Base-by-base conservation (phyloP, 2,329 filamentous ascomycete species). In the Colletotrichum cereale region DNA sequence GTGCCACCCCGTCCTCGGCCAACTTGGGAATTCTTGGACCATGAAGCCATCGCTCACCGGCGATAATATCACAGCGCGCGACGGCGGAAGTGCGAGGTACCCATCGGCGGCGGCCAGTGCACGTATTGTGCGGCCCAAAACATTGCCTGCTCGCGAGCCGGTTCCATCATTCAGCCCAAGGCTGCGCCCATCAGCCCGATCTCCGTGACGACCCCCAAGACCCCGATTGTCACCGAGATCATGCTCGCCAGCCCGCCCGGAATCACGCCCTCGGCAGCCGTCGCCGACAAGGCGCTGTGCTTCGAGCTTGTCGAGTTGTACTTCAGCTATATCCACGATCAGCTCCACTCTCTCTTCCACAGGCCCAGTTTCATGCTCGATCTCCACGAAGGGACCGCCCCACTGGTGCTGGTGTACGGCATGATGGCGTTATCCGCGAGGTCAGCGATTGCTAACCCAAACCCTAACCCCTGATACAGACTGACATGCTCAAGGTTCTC, bases 291-390 rank as follows among this genome's bases (percentile, higher is more conserved):
- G 63, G 62, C 73, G 1, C 55, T 74, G 5, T 74, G 73, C 40
- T 73, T 71, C 50, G 76, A 78, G 65, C 70, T 78, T 29, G 76
- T 80, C 6, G 78, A 81, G 50, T 72, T 79, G 6, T 81, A 82
- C 60, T 76, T 81, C 57, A 73, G 75, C 47, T 77, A 77, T 56
- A 80, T 81, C 29, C 79, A 80, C 62, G 79, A 80, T 44, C 75
- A 79, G 65, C 78, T 79, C 14, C 79, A 80, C 71, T 77, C 77
- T 10, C 73, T 81, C 44, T 80, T 80, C 71, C 79, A 81, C 69
- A 73, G 75, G 36, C 77, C 76, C 4, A 76, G 75, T 67, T 75
- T 75, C 62, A 72, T 74, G 66, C 66, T 74, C 14, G 75, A 77
- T 55, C 66, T 78, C 6, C 62, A 72, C 29, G 70, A 77, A 24